These are phyloP conservation scores for Iris pallida DNA, from an alignment of 116 monocot species.

Conservation along the genomic window DNA sequence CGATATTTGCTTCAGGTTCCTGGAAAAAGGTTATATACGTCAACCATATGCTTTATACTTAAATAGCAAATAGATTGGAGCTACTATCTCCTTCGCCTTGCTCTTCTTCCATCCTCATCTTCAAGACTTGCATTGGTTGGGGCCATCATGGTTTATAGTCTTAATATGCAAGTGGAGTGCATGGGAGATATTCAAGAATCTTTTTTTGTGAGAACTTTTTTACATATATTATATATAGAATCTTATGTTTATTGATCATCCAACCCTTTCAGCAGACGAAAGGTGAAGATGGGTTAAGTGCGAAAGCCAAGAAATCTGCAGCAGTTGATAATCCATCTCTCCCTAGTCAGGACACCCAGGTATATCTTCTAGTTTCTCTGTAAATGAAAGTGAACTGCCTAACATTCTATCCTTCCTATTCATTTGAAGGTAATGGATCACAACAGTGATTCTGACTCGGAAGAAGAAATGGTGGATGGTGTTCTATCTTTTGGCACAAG, in stretches of 20 bases:
- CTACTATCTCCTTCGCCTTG: too few relatives aligned
- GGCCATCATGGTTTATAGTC: too few relatives aligned
- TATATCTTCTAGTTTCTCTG: slow-evolving; percentile 11
- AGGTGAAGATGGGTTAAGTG: slow-evolving; percentile 17
- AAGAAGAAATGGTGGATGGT: slow-evolving; percentile 81
- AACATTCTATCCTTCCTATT: background rate
- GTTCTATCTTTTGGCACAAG: slow-evolving; percentile 33
- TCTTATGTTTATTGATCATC: too few relatives aligned
- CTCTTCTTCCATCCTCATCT: too few relatives aligned
- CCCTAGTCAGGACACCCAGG: slow-evolving; percentile 19
- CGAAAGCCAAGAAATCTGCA: slow-evolving; percentile 1
- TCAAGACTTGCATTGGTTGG: too few relatives aligned
- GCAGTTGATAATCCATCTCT: slow-evolving; percentile 6
- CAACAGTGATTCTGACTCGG: slow-evolving; percentile 62
- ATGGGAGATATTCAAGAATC: background rate
- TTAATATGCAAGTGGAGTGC: too few relatives aligned
- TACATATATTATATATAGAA: too few relatives aligned
- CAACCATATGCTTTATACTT: background rate
- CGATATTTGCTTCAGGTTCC: slow-evolving; percentile 71
- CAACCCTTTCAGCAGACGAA: slow-evolving; percentile 32
- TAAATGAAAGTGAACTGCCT: background rate
- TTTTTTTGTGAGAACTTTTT: too few relatives aligned
- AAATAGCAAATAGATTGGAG: too few relatives aligned
- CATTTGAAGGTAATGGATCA: slow-evolving; percentile 33
- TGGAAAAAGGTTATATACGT: slow-evolving; percentile 78